Percentiles rank a stretch among this genome's conserved stretches.
Evolutionary conservation across 2,329 filamentous ascomycete genomes (phyloP).

Genomic region (Ophiosphaerella korrae): DNA sequence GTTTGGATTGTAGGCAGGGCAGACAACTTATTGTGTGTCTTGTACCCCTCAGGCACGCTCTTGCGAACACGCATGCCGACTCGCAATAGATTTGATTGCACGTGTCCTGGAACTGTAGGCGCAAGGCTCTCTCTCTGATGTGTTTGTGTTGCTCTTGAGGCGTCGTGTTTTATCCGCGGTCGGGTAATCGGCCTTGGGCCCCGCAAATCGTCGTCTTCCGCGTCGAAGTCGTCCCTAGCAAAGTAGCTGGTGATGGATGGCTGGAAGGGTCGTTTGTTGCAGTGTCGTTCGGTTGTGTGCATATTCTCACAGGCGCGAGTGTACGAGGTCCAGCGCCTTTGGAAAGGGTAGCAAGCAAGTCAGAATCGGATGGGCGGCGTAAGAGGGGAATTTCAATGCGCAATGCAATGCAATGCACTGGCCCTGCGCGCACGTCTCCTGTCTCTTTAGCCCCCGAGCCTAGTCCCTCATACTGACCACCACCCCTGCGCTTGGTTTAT

Average conservation of each 20-base stretch:
- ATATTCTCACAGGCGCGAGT: slow-evolving; percentile 15
- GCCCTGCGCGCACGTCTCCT: neutral
- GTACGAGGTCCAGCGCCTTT: slow-evolving; percentile 1
- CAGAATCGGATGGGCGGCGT: neutral
- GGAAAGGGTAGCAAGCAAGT: slow-evolving; percentile 2
- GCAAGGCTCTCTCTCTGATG: slow-evolving; percentile 24
- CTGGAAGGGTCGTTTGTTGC: slow-evolving; percentile 52
- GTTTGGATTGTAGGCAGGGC: slow-evolving; percentile 32
- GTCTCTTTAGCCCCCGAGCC: slow-evolving; percentile 3
- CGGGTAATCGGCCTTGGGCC: slow-evolving; percentile 35
- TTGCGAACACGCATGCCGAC: slow-evolving; percentile 96
- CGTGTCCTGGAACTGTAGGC: slow-evolving; percentile 64
- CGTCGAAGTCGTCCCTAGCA: slow-evolving; percentile 21
- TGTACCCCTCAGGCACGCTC: slow-evolving; percentile 91
- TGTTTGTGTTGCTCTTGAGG: slow-evolving; percentile 14
- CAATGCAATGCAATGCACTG: slow-evolving; percentile 25
- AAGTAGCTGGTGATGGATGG: slow-evolving; percentile 54
- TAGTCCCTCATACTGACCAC: too few species aligned
- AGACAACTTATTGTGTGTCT: slow-evolving; percentile 63
- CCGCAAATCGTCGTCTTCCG: slow-evolving; percentile 30
- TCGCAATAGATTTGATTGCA: slow-evolving; percentile 83
- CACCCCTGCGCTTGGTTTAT: too few species aligned
- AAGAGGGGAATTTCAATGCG: slow-evolving; percentile 18
- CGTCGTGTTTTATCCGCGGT: slow-evolving; percentile 20
- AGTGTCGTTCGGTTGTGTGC: slow-evolving; percentile 32